These are phyloP conservation scores for Lentinula raphanica DNA, from an alignment of 768 basidiomycete genomes.

Conservation along the genomic window DNA sequence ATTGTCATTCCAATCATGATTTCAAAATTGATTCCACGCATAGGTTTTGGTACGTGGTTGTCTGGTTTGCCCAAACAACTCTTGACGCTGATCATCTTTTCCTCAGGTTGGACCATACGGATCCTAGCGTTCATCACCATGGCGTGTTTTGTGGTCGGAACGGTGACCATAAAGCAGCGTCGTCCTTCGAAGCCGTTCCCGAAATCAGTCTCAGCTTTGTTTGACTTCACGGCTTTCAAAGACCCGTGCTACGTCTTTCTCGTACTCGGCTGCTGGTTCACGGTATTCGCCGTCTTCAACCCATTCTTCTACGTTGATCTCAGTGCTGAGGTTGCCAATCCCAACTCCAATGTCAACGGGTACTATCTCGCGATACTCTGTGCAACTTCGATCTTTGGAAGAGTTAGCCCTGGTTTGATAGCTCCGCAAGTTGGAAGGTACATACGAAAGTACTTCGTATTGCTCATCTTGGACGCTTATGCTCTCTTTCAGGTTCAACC, in stretches of 20 bases:
- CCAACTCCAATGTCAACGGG: slow-evolving; percentile 13
- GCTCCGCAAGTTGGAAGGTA: slow-evolving; percentile 20
- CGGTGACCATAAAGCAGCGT: slow-evolving; percentile 18
- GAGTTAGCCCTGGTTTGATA: slow-evolving; percentile 18
- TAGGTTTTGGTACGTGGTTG: slow-evolving; percentile 16
- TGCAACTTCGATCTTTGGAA: slow-evolving; percentile 20
- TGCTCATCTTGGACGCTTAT: background rate
- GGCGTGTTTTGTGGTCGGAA: slow-evolving; percentile 15
- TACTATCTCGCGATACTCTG: slow-evolving; percentile 22
- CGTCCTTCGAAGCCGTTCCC: slow-evolving; percentile 20
- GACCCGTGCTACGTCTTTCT: slow-evolving; percentile 16
- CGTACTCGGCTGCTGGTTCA: slow-evolving; percentile 19
- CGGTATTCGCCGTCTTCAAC: slow-evolving; percentile 18
- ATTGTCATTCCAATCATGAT: slow-evolving; percentile 26
- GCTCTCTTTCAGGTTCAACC: slow-evolving; percentile 15
- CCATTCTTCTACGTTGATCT: slow-evolving; percentile 24
- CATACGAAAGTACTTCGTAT: background rate
- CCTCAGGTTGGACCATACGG: slow-evolving; percentile 24
- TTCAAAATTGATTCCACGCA: slow-evolving; percentile 12
- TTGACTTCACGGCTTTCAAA: slow-evolving; percentile 19
- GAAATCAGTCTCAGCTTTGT: slow-evolving; percentile 9
- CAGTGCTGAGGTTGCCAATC: slow-evolving; percentile 14
- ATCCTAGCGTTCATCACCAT: slow-evolving; percentile 19
- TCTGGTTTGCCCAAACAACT: background rate
- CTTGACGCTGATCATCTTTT: background rate